Evolutionary conservation across 441 rosid species (phyloP), one percentile per base, ranked within the genome.

Genomic region (Pelargonium fulgidum): DNA sequence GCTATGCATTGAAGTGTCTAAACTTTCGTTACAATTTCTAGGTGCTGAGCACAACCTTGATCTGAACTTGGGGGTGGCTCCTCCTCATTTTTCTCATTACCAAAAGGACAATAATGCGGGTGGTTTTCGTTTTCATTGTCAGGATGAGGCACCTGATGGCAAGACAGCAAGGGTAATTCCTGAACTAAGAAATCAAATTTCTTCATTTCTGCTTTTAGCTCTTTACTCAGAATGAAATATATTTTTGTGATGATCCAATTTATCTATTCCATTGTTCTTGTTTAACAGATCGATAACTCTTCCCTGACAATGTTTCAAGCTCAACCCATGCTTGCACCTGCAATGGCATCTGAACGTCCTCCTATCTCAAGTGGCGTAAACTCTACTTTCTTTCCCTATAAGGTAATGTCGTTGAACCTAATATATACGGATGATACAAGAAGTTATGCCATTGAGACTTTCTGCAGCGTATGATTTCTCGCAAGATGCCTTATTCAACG

Each of bases 31-130:
- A 13, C 58, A 6, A 36, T 36, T 0, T 36, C 41, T 77, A 81
- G 84, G 76, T 19, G 67, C 50, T 22, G 76, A 65, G 48, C 84
- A 77, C 29, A 64, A 19, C 76, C 85, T 88, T 52, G 84, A 88
- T 62, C 82, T 88, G 76, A 84, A 83, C 65, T 78, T 88, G 76
- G 94, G 88, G 29, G 85, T 84, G 62, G 83, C 86, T 14, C 82
- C 79, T 9, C 86, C 86, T 1, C 75, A 54, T 71, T 13, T 67
- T 16, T n/a, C 81, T 0, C 67, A 69, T 48, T 68, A 33, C 12
- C 77, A 29, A 67, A 80, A 69, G 79, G 75, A 73, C 16, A 52
- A 9, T 64, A 78, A 68, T 65, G 48, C 14, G 48, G 59, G 69
- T 10, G 65, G 42, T 64, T 72, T 52, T 66, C 71, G 65, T 19